Conservation (phyloP, 495 filamentous ascomycete genomes). For the Penicillium ucsense region DNA sequence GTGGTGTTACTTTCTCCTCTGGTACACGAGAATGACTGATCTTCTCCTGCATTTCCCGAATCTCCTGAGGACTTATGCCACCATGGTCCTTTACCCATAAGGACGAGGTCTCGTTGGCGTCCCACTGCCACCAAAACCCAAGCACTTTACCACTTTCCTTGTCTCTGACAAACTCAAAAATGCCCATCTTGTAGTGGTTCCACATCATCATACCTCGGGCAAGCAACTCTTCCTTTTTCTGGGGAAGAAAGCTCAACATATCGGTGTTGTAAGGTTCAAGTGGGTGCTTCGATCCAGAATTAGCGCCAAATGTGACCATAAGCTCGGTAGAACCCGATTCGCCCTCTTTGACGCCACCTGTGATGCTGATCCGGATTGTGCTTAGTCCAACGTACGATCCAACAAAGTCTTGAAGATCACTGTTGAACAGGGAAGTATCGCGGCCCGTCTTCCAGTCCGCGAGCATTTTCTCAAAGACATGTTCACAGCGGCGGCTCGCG, state of each 20-base stretch:
- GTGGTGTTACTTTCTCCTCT: background rate
- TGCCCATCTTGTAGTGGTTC: constrained; percentile 5
- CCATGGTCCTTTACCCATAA: background rate
- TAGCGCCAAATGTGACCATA: background rate
- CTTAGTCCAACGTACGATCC: background rate
- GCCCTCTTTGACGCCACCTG: background rate
- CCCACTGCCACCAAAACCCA: constrained; percentile 9
- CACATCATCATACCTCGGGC: constrained; percentile 1
- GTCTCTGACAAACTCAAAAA: constrained; percentile 7
- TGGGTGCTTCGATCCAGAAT: background rate
- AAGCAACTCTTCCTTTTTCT: background rate
- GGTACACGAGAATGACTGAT: background rate
- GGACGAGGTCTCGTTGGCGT: background rate
- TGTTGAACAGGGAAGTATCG: background rate
- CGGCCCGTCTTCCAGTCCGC: background rate
- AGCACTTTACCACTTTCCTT: background rate
- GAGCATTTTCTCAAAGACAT: background rate
- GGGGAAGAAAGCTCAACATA: background rate
- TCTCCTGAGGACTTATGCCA: background rate
- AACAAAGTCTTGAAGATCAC: background rate
- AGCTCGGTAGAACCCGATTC: background rate
- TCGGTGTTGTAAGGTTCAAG: background rate
- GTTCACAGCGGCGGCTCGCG: background rate
- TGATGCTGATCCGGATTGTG: background rate
- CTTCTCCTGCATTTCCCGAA: background rate